A percentile compares a stretch with the other conserved stretches of the same genome.
Conservation (phyloP, 768 basidiomycete species). For the Mrakia hoshinonis region DNA sequence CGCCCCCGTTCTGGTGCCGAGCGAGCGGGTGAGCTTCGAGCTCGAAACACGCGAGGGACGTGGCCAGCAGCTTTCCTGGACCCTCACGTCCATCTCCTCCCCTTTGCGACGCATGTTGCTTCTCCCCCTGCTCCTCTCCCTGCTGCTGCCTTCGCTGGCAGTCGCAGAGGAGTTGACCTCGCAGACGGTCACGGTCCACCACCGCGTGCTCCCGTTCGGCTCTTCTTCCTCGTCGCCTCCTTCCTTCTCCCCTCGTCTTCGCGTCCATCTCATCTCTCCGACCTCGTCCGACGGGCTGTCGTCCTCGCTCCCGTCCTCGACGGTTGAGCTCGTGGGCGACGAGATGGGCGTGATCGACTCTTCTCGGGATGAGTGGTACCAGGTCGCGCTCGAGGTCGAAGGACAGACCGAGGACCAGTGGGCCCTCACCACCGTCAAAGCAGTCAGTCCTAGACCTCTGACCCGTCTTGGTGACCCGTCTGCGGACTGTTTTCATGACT, state of each 20-base stretch:
- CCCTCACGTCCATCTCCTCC: background rate
- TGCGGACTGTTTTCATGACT: too few relatives aligned
- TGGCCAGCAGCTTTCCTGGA: background rate
- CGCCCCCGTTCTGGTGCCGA: background rate
- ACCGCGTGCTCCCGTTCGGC: conserved; percentile 13
- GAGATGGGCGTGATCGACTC: background rate
- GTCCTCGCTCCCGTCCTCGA: conserved; percentile 4
- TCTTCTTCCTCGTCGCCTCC: background rate
- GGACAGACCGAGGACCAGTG: background rate
- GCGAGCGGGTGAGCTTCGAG: background rate
- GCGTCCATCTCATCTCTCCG: background rate
- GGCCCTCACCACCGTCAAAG: conserved; percentile 7
- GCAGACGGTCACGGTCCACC: conserved; percentile 7
- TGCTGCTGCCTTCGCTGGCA: background rate
- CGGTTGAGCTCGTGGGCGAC: conserved; percentile 1
- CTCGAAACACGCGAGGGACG: background rate
- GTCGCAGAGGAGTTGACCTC: background rate
- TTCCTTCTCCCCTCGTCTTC: conserved; percentile 8
- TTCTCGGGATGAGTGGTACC: conserved; percentile 6
- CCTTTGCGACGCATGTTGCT: background rate
- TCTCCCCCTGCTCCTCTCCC: background rate
- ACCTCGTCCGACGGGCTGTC: background rate
- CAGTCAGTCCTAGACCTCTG: conserved; percentile 10
- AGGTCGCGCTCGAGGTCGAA: conserved; percentile 5
- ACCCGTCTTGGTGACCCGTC: background rate